Evolutionary conservation across 2,329 filamentous ascomycete genomes (phyloP), one percentile per base, ranked within the genome.

Genomic region (Ascochyta pisi): DNA sequence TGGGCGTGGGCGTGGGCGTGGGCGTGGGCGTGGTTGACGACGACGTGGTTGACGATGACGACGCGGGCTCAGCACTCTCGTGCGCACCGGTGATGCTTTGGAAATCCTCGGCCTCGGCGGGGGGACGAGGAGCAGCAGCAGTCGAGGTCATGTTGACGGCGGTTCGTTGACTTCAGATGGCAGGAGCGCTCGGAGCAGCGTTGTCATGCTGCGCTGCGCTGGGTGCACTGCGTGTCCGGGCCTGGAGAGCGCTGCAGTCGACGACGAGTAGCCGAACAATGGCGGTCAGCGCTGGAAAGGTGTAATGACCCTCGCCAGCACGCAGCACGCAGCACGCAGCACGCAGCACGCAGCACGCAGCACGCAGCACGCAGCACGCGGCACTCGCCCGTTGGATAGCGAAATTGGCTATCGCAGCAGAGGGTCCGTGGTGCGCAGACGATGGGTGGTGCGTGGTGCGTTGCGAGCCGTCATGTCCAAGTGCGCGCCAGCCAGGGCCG

Each of bases 1-100:
- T 16, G 16, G 16, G 16, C 16, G 24, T 19, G 19, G 19, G 19
- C 19, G 61, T 57, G 37, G 57, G 46, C 35, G 60, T 59, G 29
- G 62, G 16, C 16, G 16, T 16, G 16, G 16, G 16, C 16, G 16
- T 59, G 27, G 62, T 54, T 16, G 55, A 50, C 19, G 19, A 19
- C 19, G 19, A 19, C 35, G 60, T 59, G 27, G 62, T 54, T 15
- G 55, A 50, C 50, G 50, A 54, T 52, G 54, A 60, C 45, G 65
- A 58, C 37, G 71, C 59, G 35, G 75, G 75, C 64, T 77, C 76
- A 50, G 71, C 70, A 50, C 71, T 73, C 69, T 77, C 69, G 35
- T 56, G 54, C 52, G 68, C 68, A 58, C 73, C 76, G 37, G 71
- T 73, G 44, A 76, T 63, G 63, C 73, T 76, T 62, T 71, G 70